Percentiles rank a stretch among this genome's conserved stretches.
These are phyloP conservation scores for Phytophthora crassamura DNA, from an alignment of 352 stramenopile genomes.

Conservation along the genomic window DNA sequence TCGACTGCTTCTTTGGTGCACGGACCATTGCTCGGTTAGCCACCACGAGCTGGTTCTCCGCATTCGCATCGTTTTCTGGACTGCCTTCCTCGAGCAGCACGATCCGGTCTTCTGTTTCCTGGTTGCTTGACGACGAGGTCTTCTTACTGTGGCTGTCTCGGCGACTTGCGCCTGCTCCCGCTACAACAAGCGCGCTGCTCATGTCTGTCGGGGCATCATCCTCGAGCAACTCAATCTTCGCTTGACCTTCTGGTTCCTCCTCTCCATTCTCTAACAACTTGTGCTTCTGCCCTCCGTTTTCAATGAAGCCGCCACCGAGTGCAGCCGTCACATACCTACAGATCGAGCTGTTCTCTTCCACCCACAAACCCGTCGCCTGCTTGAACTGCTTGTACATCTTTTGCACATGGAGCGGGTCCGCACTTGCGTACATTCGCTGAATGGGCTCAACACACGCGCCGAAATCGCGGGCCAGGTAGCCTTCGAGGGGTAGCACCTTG, in stretches of 20 bases:
- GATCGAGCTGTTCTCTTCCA: slow-evolving; percentile 86
- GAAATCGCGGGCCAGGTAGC: slow-evolving; percentile 87
- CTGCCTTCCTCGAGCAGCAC: slow-evolving; percentile 46
- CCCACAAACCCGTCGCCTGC: slow-evolving; percentile 83
- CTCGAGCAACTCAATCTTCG: slow-evolving; percentile 54
- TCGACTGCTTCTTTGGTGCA: slow-evolving; percentile 39
- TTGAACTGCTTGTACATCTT: slow-evolving; percentile 91
- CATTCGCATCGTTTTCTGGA: slow-evolving; percentile 40
- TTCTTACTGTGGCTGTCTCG: slow-evolving; percentile 24
- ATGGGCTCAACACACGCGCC: slow-evolving; percentile 84
- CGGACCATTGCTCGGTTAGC: slow-evolving; percentile 38
- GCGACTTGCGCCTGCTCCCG: slow-evolving; percentile 9
- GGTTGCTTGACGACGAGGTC: slow-evolving; percentile 12
- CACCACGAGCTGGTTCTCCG: slow-evolving; percentile 55
- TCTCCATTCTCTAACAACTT: slow-evolving; percentile 46
- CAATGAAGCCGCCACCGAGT: slow-evolving; percentile 71
- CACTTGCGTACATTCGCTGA: slow-evolving; percentile 87
- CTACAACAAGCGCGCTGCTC: slow-evolving; percentile 49
- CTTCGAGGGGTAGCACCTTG: slow-evolving; percentile 83
- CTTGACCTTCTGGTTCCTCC: slow-evolving; percentile 38
- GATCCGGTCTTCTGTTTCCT: slow-evolving; percentile 33
- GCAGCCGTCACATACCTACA: slow-evolving; percentile 79
- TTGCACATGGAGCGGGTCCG: slow-evolving; percentile 80
- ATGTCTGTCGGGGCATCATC: slow-evolving; percentile 29
- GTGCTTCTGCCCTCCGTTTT: slow-evolving; percentile 45